Evolutionary conservation across 768 basidiomycete genomes (phyloP).

Genomic region (Amanita brunnescens): DNA sequence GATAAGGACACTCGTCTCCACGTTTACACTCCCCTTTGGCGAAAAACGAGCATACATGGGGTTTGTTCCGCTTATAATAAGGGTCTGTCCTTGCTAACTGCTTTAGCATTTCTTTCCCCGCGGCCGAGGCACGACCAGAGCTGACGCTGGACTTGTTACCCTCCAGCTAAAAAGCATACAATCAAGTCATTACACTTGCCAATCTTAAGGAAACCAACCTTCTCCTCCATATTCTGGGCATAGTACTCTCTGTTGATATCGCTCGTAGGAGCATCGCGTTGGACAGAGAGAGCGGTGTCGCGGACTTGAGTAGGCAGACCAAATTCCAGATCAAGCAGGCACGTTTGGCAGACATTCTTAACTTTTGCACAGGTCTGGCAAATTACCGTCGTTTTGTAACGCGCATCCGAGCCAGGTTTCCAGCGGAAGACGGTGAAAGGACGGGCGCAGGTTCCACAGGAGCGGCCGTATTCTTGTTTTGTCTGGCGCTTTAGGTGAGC

Average conservation of each 20-base stretch:
- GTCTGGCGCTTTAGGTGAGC: slow-evolving; percentile 41
- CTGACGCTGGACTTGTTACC: slow-evolving; percentile 61
- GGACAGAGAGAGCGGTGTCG: slow-evolving; percentile 83
- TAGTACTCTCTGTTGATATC: slow-evolving; percentile 96
- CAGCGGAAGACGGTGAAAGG: slow-evolving; percentile 97
- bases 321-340: slow-evolving; percentile 92
- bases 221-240: slow-evolving; percentile 84
- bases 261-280: slow-evolving; percentile 88
- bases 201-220: slow-evolving; percentile 38
- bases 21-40: slow-evolving; percentile 92
- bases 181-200: background rate
- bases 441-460: slow-evolving; percentile 95
- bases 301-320: slow-evolving; percentile 94
- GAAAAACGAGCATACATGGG: slow-evolving; percentile 92
- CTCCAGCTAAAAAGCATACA: slow-evolving; percentile 41
- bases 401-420: slow-evolving; percentile 91
- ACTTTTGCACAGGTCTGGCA: slow-evolving; percentile 97
- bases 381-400: slow-evolving; percentile 95
- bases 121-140: slow-evolving; percentile 55
- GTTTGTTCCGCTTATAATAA: slow-evolving; percentile 93
- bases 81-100: slow-evolving; percentile 91
- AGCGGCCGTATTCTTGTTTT: slow-evolving; percentile 93
- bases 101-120: slow-evolving; percentile 96
- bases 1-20: slow-evolving; percentile 89
- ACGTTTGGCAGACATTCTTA: slow-evolving; percentile 96